A percentile compares a stretch with the other conserved stretches of the same genome.
phyloP scores from a whole-genome alignment of 2,329 filamentous ascomycete species.

The Leptographium procerum region DNA sequence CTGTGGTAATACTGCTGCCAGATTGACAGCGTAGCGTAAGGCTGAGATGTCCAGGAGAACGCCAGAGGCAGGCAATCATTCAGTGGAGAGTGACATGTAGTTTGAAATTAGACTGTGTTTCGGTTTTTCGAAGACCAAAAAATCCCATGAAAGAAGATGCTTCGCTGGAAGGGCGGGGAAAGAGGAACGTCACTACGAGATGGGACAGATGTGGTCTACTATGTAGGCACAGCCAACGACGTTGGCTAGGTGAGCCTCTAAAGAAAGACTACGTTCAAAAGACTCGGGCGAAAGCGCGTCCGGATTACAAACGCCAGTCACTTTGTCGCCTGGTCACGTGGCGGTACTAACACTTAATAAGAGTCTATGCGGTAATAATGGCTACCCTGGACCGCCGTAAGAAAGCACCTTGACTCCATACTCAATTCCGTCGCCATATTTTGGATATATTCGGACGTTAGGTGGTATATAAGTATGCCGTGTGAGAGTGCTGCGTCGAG shows the following conservation, averaged over 20 bases:
- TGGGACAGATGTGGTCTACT: too few relatives aligned
- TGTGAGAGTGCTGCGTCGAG: background rate
- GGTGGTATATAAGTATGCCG: background rate
- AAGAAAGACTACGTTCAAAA: background rate
- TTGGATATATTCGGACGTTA: background rate
- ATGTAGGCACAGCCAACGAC: background rate
- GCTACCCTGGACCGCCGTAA: too few relatives aligned
- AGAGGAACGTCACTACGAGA: too few relatives aligned
- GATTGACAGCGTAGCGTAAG: background rate
- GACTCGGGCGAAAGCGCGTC: slow-evolving; percentile 10
- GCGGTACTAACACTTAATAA: too few relatives aligned
- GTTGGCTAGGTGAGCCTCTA: background rate
- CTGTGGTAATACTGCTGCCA: background rate
- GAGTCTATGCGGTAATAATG: too few relatives aligned
- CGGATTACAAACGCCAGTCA: slow-evolving; percentile 9
- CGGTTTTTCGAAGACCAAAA: background rate
- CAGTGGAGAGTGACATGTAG: background rate
- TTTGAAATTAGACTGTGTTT: too few relatives aligned
- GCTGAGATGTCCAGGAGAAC: background rate
- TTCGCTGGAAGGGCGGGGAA: background rate
- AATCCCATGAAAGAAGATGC: background rate
- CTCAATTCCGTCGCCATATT: too few relatives aligned
- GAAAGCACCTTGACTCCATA: too few relatives aligned
- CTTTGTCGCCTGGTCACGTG: slow-evolving; percentile 18
- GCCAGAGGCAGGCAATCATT: background rate